Percentiles rank a stretch among this genome's conserved stretches.
Evolutionary conservation across 176 grass and related monocot species (phyloP).

Genomic region (Oryza brachyantha): DNA sequence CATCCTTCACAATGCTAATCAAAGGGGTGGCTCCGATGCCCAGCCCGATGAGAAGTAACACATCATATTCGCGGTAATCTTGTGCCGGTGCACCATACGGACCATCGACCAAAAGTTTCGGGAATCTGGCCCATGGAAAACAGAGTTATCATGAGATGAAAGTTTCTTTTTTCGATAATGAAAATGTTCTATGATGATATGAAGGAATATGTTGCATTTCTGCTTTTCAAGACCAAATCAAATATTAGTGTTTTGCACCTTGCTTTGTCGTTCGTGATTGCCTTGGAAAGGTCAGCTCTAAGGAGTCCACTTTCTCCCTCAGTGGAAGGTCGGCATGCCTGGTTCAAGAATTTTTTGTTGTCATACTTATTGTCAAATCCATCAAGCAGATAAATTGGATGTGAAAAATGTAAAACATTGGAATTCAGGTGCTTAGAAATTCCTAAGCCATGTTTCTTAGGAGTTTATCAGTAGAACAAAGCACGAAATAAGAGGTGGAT

Average conservation of each 20-base stretch:
- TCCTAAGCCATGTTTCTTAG: neutral
- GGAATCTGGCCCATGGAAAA: slow-evolving; percentile 52
- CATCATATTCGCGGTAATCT: slow-evolving; percentile 88
- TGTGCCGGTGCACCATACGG: slow-evolving; percentile 91
- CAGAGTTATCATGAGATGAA: neutral
- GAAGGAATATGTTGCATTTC: slow-evolving; percentile 4
- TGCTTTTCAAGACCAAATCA: neutral
- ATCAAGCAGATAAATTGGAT: neutral
- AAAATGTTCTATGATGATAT: too few relatives aligned
- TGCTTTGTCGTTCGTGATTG: slow-evolving; percentile 23
- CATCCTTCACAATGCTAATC: slow-evolving; percentile 96
- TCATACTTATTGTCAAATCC: neutral
- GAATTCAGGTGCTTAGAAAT: neutral
- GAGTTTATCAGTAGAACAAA: slow-evolving; percentile 10
- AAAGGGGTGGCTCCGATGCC: slow-evolving; percentile 95
- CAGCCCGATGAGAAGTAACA: slow-evolving; percentile 77
- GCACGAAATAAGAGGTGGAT: neutral
- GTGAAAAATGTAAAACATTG: neutral
- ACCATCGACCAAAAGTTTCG: slow-evolving; percentile 76
- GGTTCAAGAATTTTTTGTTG: slow-evolving; percentile 26
- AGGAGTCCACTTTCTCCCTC: slow-evolving; percentile 80
- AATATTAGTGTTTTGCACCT: slow-evolving; percentile 33
- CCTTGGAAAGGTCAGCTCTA: slow-evolving; percentile 65
- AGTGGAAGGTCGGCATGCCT: slow-evolving; percentile 65
- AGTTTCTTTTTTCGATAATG: neutral